Percentiles rank a stretch among this genome's conserved stretches.
Conservation (phyloP, 805 yeast genomes). For the Sungouiella blattae region DNA sequence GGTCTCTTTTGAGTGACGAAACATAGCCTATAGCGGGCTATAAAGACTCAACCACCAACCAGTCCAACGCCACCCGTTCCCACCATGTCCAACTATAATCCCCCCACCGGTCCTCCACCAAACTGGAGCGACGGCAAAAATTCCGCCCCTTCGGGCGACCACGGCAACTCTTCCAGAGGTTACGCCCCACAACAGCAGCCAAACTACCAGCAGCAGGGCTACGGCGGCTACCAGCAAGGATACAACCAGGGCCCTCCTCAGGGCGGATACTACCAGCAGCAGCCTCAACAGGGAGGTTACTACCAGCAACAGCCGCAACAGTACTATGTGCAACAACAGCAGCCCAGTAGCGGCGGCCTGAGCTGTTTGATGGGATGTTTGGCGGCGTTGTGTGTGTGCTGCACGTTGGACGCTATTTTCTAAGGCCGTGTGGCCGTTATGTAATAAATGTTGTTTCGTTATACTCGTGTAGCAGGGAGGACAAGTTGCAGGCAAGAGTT, state of each 20-base stretch:
- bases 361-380: constrained; percentile 39
- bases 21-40: not conserved
- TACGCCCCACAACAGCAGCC: constrained; percentile 17
- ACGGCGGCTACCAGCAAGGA: constrained; percentile 17
- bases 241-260: constrained; percentile 22
- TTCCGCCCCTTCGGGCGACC: constrained; percentile 11
- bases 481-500: no score
- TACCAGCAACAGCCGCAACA: constrained; percentile 39
- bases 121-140: constrained; percentile 19
- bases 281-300: constrained; percentile 25
- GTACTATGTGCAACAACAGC: constrained; percentile 41
- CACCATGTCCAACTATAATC: constrained; percentile 17
- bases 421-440: constrained; percentile 7
- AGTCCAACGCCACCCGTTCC: no score
- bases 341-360: constrained; percentile 22
- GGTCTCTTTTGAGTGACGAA: not conserved
- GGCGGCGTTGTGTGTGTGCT: constrained; percentile 40
- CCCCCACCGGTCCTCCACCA: constrained; percentile 30
- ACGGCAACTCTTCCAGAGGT: constrained; percentile 18
- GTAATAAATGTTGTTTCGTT: no score
- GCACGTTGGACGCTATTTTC: constrained; percentile 28
- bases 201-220: constrained; percentile 13
- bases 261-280: constrained; percentile 18
- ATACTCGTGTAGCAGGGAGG: no score
- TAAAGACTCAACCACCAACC: no score